phyloP scores from a whole-genome alignment of 1,284 basidiomycete genomes.

The Pseudozyma tsukubaensis region DNA sequence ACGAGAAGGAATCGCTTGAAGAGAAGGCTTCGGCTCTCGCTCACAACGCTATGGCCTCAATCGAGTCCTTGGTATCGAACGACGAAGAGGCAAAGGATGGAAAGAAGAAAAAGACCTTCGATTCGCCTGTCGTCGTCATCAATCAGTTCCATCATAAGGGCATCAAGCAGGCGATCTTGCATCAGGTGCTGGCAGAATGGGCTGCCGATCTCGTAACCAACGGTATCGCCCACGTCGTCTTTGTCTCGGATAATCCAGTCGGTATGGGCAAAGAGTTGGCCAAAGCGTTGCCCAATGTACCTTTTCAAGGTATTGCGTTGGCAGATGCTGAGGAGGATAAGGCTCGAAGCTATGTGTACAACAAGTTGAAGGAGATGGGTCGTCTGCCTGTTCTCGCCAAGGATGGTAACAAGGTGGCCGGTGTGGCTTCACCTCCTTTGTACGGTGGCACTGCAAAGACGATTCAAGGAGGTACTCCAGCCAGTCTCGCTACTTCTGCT shows the following conservation, averaged over 20 bases:
- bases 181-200: constrained; percentile 85
- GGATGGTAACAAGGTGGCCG: not conserved
- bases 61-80: constrained; percentile 23
- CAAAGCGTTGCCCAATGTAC: constrained; percentile 87
- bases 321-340: constrained; percentile 84
- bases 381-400: constrained; percentile 26
- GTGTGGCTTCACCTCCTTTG: constrained; percentile 1
- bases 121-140: constrained; percentile 57
- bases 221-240: constrained; percentile 88
- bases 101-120: constrained; percentile 34
- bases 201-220: constrained; percentile 73
- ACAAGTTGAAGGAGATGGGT: constrained; percentile 78
- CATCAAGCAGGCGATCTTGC: constrained; percentile 77
- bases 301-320: constrained; percentile 73
- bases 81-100: constrained; percentile 4
- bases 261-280: constrained; percentile 81
- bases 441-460: constrained; percentile 7
- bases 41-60: constrained; percentile 23
- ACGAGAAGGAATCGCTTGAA: constrained; percentile 27
- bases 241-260: constrained; percentile 89
- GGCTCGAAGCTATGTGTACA: constrained; percentile 82
- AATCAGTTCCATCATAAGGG: constrained; percentile 64
- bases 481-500: constrained; percentile 9
- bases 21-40: constrained; percentile 35
- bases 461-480: not conserved